Conservation (phyloP, 352 stramenopile species). For the Phytophthora agathidicida region DNA sequence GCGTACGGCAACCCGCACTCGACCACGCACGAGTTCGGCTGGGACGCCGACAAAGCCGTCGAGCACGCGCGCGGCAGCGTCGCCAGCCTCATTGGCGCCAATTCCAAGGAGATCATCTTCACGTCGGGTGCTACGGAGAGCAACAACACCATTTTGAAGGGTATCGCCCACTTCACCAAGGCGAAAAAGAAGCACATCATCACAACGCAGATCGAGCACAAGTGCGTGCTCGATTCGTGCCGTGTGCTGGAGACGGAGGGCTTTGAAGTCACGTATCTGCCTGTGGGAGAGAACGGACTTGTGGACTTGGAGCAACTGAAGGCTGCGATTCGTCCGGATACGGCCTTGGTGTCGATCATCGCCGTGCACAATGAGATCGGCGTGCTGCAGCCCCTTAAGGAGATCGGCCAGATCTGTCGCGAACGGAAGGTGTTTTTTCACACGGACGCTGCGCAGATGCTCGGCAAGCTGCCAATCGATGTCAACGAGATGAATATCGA, state of each 20-base stretch:
- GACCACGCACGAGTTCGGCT: conserved; percentile 98
- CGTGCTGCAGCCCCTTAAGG: conserved; percentile 97
- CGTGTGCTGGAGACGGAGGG: conserved; percentile 96
- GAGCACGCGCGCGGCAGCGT: conserved; percentile 91
- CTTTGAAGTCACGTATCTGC: conserved; percentile 99
- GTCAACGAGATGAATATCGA: conserved; percentile 99
- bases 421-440: conserved; percentile 98
- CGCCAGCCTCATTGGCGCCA: conserved; percentile 93
- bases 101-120: conserved; percentile 99
- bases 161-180: conserved; percentile 95
- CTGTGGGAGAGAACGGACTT: conserved; percentile 92
- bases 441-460: conserved; percentile 98
- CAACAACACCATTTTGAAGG: conserved; percentile 99
- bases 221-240: conserved; percentile 99
- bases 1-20: conserved; percentile 99
- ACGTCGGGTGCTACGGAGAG: conserved; percentile 98
- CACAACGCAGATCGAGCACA: conserved; percentile 97
- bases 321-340: conserved; percentile 94
- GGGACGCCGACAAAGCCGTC: conserved; percentile 96
- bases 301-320: conserved; percentile 96
- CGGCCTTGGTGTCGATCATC: conserved; percentile 98
- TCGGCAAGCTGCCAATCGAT: conserved; percentile 97
- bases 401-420: conserved; percentile 95
- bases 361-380: conserved; percentile 99
- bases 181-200: conserved; percentile 98